Evolutionary conservation across 2,329 filamentous ascomycete genomes (phyloP).

Genomic region (Xylariales sp.): DNA sequence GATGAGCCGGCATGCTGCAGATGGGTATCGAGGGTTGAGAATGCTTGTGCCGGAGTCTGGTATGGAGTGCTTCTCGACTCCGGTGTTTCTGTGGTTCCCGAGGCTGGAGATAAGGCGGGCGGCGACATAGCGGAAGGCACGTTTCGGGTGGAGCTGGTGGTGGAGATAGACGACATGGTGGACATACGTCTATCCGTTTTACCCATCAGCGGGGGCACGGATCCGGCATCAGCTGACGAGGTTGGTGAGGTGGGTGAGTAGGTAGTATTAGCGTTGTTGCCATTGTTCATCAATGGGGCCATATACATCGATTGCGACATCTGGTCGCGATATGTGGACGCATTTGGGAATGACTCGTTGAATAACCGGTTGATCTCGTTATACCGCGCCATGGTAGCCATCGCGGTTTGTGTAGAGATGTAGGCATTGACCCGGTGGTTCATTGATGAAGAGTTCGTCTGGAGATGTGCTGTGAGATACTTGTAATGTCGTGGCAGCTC

Average conservation of each 20-base stretch:
- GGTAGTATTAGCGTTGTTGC: conserved; percentile 4
- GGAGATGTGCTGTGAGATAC: conserved; percentile 57
- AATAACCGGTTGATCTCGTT: conserved; percentile 44
- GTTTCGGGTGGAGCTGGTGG: conserved; percentile 8
- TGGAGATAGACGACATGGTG: conserved; percentile 1
- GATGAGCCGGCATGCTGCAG: conserved; percentile 23
- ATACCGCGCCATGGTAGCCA: conserved; percentile 37
- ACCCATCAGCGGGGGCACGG: not conserved
- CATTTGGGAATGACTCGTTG: conserved; percentile 39
- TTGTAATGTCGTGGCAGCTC: conserved; percentile 66
- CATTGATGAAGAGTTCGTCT: conserved; percentile 55
- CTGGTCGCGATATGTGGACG: conserved; percentile 24
- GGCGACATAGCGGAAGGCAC: conserved; percentile 16
- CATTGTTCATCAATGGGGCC: conserved; percentile 17
- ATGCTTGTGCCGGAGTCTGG: conserved; percentile 21
- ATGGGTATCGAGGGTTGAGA: conserved; percentile 19
- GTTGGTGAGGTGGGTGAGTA: conserved; percentile 12
- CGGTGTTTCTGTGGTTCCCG: conserved; percentile 12
- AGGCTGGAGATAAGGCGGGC: conserved; percentile 20
- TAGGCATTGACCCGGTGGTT: conserved; percentile 55
- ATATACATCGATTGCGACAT: conserved; percentile 22
- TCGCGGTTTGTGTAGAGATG: conserved; percentile 35
- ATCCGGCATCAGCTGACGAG: too few species aligned
- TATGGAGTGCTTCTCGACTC: conserved; percentile 17
- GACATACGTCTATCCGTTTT: conserved; percentile 12